Base-by-base conservation (phyloP, 768 basidiomycete genomes). In the Termitomyces sp. region DNA sequence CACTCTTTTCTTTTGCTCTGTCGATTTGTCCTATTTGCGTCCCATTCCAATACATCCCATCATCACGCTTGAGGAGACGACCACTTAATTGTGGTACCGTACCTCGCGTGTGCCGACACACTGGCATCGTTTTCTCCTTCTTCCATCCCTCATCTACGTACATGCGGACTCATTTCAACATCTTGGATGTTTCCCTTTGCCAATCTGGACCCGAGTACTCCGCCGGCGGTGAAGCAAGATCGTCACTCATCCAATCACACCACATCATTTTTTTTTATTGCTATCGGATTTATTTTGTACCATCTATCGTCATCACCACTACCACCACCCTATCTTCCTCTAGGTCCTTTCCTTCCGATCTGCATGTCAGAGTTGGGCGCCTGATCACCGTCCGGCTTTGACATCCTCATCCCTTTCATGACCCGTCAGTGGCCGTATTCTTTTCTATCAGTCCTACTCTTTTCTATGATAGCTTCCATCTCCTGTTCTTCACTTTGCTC, bases 71-170 rank as follows among this genome's bases (percentile, higher is more conserved):
- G 82, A 82, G 79, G 80, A 79, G 85, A 86, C 85, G 86, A 87
- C 85, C 87, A 81, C 87, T 89, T 89, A 56, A 70, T 65, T 89
- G 88, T 80, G 86, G 87, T 86, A 83, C 76, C 83, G 85, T 84
- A 79, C 79, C 80, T 86, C 84, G 83, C 77, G 77, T 78, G 74
- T 75, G 85, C 87, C 87, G 73, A 90, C 67, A 88, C 89, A 86
- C 76, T 68, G 86, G 86, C 83, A 68, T 79, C 80, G 71, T 73
- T 70, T 10, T 62, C 60, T 66, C 71, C 66, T 63, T 60, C 63
- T 66, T 62, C 56, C 61, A 60, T 56, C 51, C 50, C 51, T 63
- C 62, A 58, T 45, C 53, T 62, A 60, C 62, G 47, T 54, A 63
- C 63, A 67, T 71, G 62, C 67, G 66, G 62, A 60, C 57, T 62